Conservation (phyloP, 2,329 filamentous ascomycete genomes). For the Verticillium albo-atrum region DNA sequence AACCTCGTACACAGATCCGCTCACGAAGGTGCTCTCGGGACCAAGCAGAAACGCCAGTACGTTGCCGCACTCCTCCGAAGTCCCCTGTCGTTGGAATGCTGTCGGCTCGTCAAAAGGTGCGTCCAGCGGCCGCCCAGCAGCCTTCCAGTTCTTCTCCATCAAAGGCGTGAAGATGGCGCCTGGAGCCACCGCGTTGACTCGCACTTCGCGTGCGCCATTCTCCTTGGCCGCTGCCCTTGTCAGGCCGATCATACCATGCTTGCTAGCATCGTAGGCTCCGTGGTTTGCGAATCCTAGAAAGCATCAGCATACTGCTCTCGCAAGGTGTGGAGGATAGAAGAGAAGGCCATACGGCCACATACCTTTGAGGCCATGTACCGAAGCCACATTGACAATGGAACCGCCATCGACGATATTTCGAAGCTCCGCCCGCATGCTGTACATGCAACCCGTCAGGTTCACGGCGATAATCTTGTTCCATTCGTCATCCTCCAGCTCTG, state of each 20-base stretch:
- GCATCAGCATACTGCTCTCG: background rate
- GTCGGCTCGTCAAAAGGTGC: conserved; percentile 37
- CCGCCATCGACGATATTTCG: conserved; percentile 41
- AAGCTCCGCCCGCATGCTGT: conserved; percentile 42
- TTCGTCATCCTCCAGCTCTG: conserved; percentile 38
- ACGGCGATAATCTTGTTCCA: conserved; percentile 44
- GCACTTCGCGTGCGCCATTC: conserved; percentile 36
- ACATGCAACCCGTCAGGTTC: conserved; percentile 48
- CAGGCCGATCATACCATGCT: conserved; percentile 31
- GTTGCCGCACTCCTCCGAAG: conserved; percentile 40
- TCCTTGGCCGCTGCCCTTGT: conserved; percentile 32
- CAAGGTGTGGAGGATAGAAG: background rate
- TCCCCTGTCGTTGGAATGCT: conserved; percentile 37
- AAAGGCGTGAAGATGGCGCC: conserved; percentile 44
- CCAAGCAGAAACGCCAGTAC: conserved; percentile 44
- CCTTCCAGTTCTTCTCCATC: conserved; percentile 38
- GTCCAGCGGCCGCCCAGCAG: conserved; percentile 22
- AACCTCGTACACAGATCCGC: conserved; percentile 39
- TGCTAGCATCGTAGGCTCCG: conserved; percentile 33
- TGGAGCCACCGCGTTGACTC: conserved; percentile 41
- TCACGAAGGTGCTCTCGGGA: conserved; percentile 41
- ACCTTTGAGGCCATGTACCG: conserved; percentile 38
- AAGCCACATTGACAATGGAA: conserved; percentile 56
- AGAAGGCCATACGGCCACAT: background rate
- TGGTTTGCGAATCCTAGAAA: conserved; percentile 23